Percentiles rank a stretch among this genome's conserved stretches.
These are phyloP conservation scores for Yamadazyma phyllophila DNA, from an alignment of 805 yeast genomes.

Conservation along the genomic window DNA sequence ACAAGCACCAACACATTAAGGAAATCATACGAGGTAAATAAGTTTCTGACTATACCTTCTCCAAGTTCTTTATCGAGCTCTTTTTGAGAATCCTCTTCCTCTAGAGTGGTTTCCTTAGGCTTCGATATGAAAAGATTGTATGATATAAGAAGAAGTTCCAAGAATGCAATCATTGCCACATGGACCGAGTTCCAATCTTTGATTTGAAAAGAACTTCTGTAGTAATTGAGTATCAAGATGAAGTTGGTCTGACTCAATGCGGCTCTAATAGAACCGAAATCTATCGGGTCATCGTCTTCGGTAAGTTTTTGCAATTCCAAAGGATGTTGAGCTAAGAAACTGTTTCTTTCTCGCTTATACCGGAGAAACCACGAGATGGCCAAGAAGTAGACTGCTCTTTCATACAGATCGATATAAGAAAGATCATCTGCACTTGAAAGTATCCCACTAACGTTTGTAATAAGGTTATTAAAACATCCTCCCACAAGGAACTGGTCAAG, in stretches of 20 bases:
- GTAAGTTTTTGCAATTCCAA: slow-evolving; percentile 11
- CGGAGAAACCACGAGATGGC: slow-evolving; percentile 74
- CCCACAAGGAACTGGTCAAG: slow-evolving; percentile 56
- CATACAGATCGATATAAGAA: slow-evolving; percentile 30
- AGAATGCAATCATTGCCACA: slow-evolving; percentile 66
- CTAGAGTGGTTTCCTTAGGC: slow-evolving; percentile 24
- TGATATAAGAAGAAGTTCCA: slow-evolving; percentile 54
- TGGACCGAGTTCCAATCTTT: slow-evolving; percentile 62
- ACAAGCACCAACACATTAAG: slow-evolving; percentile 54
- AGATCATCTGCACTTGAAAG: slow-evolving; percentile 31
- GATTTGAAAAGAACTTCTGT: slow-evolving; percentile 41
- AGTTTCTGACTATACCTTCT: slow-evolving; percentile 57
- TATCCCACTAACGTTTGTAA: slow-evolving; percentile 49
- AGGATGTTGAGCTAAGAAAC: slow-evolving; percentile 7
- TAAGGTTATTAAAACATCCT: slow-evolving; percentile 69
- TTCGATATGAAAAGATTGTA: slow-evolving; percentile 39
- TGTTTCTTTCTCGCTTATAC: slow-evolving; percentile 48
- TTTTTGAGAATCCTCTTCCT: slow-evolving; percentile 46
- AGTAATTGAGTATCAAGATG: slow-evolving; percentile 46
- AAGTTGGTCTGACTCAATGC: slow-evolving; percentile 63
- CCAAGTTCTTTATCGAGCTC: slow-evolving; percentile 43
- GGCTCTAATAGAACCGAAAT: slow-evolving; percentile 48
- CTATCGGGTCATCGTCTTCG: slow-evolving; percentile 26
- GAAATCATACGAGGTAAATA: slow-evolving; percentile 67
- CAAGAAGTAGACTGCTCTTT: slow-evolving; percentile 49